Base-by-base conservation (phyloP, 495 filamentous ascomycete genomes). In the Trichoderma virens region DNA sequence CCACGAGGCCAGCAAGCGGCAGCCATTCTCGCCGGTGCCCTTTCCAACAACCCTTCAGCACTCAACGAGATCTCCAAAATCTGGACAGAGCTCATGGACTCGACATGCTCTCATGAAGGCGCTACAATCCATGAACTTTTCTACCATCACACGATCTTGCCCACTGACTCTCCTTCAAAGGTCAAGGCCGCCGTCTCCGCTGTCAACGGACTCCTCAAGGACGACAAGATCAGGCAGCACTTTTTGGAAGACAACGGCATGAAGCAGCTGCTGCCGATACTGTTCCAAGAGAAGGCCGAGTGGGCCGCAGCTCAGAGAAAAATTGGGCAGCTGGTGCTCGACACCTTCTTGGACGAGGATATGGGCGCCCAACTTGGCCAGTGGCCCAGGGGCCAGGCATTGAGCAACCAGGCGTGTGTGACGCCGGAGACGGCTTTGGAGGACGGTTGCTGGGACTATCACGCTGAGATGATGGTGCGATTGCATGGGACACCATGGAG, bases 21-120 rank as follows among this genome's bases (percentile, higher is more conserved):
- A 9, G 71, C 80, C 2, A 79, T 83, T 63, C 69, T 90, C 2
- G 76, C 79, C 47, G 65, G 71, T 59, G 67, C 69, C 65, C 62
- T 86, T 28, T 83, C 85, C 64, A 90, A 89, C 72, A 89, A 89
- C 71, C 82, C 82, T 27, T 82, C 79, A 27, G 86, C 87, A 0
- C 76, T 87, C 45, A 66, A 69, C 20, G 75, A 79, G 60, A 74
- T 84, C 1, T 71, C 72, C n/a, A 64, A 68, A 6, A 74, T 75
- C 30, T 83, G 80, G 74, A 68, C 72, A 2, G 43, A 56, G 25
- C 69, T 78, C 2, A 62, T 75, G 51, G 68, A 65, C 18, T 73
- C 70, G 56, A 54, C 54, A 16, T 78, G 76, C 66, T 65, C 65
- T 5, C 65, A 72, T 4, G 63, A 72, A 14, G 68, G 70, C 30